Percentiles rank a stretch among this genome's conserved stretches.
phyloP scores from a whole-genome alignment of 2,329 filamentous ascomycete species.

The Aureobasidium sp. region DNA sequence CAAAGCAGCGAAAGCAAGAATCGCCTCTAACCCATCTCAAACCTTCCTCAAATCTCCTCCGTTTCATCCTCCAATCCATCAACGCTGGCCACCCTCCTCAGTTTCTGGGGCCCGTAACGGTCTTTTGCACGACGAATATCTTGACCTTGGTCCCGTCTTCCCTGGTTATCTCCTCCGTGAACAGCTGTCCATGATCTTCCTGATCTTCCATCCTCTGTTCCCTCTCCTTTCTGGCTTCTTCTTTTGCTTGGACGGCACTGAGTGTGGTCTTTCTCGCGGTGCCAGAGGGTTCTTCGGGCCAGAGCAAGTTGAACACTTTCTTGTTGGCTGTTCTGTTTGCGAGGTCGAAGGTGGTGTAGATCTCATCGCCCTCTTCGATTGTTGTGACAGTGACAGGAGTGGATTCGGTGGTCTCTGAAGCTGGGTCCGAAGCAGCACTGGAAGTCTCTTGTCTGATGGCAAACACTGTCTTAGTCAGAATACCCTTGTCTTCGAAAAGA shows the following conservation, averaged over 20 bases:
- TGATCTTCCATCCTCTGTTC: not conserved
- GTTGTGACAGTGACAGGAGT: not conserved
- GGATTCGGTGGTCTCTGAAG: not conserved
- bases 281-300: not conserved
- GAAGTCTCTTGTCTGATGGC: not conserved
- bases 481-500: constrained; percentile 2
- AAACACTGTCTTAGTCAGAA: not conserved
- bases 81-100: not conserved
- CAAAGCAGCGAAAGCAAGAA: too few species aligned
- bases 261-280: not conserved
- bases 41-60: not conserved
- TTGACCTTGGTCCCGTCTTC: constrained; percentile 4
- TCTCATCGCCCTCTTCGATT: not conserved
- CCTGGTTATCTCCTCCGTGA: not conserved
- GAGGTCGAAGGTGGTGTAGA: constrained; percentile 18
- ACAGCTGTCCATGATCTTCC: not conserved
- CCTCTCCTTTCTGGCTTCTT: not conserved
- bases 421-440: not conserved
- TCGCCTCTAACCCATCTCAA: too few species aligned
- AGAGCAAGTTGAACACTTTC: not conserved
- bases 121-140: constrained; percentile 6
- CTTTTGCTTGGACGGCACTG: not conserved
- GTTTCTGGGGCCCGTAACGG: constrained; percentile 18
- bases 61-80: too few species aligned
- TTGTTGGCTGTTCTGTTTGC: constrained; percentile 16